Evolutionary conservation across 805 yeast genomes (phyloP).

Genomic region (Yarrowia keelungensis): DNA sequence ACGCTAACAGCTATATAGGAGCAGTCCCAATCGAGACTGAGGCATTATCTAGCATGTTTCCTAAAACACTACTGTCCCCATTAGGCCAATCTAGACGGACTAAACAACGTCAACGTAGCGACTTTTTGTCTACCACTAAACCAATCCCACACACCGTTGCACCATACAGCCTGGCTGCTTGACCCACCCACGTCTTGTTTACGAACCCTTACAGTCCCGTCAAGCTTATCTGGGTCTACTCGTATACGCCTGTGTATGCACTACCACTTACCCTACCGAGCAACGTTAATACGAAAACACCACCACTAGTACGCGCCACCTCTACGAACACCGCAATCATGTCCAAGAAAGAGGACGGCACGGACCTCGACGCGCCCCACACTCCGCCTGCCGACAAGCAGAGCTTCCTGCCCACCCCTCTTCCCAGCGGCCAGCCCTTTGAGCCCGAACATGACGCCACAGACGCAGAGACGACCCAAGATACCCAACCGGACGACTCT

Average conservation of each 20-base stretch:
- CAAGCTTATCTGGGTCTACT: slow-evolving; percentile 28
- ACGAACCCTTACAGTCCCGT: slow-evolving; percentile 21
- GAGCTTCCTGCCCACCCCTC: slow-evolving; percentile 32
- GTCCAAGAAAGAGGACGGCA: slow-evolving; percentile 29
- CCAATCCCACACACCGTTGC: too few species aligned
- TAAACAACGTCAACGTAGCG: too few species aligned
- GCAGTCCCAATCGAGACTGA: slow-evolving; percentile 4
- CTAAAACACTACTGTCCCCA: neutral
- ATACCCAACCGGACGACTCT: slow-evolving; percentile 14
- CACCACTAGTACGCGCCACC: slow-evolving; percentile 38
- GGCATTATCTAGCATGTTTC: slow-evolving; percentile 2
- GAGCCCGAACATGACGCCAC: slow-evolving; percentile 15
- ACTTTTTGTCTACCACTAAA: too few species aligned
- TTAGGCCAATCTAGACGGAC: neutral
- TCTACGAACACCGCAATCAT: slow-evolving; percentile 3
- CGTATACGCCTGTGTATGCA: slow-evolving; percentile 37
- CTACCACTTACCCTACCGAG: slow-evolving; percentile 37
- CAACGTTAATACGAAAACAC: slow-evolving; percentile 39
- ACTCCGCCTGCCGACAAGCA: slow-evolving; percentile 33
- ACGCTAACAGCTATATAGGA: too few species aligned
- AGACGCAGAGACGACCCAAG: slow-evolving; percentile 13
- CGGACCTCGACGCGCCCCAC: slow-evolving; percentile 34
- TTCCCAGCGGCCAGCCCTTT: slow-evolving; percentile 25
- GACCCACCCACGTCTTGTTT: neutral
- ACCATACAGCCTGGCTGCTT: too few species aligned